These are phyloP conservation scores for Trichoderma gracile DNA, from an alignment of 2,329 filamentous ascomycete genomes.

Conservation along the genomic window DNA sequence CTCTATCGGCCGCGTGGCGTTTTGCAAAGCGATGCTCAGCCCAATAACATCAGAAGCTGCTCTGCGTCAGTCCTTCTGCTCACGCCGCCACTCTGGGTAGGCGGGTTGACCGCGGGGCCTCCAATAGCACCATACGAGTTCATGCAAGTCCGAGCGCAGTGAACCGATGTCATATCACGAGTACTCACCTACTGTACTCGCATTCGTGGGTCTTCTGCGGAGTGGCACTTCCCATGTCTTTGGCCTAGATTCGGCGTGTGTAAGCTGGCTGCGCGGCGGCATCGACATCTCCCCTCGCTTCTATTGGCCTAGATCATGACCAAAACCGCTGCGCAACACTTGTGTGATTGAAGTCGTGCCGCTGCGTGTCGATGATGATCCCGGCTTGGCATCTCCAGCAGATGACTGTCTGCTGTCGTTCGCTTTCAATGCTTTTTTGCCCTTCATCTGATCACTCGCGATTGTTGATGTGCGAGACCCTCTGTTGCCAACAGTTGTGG, in stretches of 20 bases:
- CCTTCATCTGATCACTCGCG: not conserved
- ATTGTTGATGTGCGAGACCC: not conserved
- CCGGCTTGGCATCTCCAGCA: constrained; percentile 14
- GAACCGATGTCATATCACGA: no score
- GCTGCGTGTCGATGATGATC: constrained; percentile 7
- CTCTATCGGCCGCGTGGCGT: not conserved
- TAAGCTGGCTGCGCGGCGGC: constrained; percentile 1
- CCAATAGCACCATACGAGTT: not conserved
- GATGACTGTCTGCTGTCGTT: constrained; percentile 9
- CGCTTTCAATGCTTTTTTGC: not conserved
- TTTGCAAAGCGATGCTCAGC: not conserved
- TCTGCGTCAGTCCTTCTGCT: not conserved
- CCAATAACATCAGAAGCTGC: not conserved
- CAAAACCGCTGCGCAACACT: constrained; percentile 1
- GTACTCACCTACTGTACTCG: no score
- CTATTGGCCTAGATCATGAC: constrained; percentile 6
- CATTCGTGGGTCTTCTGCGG: not conserved
- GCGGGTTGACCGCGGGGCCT: not conserved
- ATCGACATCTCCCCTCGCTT: not conserved
- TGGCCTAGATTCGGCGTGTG: not conserved
- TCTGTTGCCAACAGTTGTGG: no score
- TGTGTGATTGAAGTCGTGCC: constrained; percentile 2
- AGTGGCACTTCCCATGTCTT: not conserved
- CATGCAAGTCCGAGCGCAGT: no score
- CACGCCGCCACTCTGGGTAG: no score